A percentile compares a stretch with the other conserved stretches of the same genome.
phyloP scores from a whole-genome alignment of 169 alveolate genomes.

The Cystoisospora suis region DNA sequence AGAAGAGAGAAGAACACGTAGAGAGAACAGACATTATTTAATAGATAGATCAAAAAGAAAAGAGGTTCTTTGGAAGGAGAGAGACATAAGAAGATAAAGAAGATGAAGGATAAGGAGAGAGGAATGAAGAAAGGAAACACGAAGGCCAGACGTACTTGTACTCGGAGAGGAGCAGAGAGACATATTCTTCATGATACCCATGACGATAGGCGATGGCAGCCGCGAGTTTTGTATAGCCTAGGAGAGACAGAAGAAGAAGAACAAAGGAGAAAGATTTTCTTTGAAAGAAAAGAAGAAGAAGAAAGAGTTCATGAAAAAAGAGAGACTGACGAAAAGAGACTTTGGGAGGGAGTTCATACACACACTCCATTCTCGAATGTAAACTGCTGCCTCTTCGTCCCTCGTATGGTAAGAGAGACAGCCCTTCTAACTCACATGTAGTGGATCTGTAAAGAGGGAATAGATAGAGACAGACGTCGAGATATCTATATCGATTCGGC shows the following conservation, averaged over 20 bases:
- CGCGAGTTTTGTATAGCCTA: slow-evolving; percentile 62
- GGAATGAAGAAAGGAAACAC: background rate
- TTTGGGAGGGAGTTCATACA: background rate
- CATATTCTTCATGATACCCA: slow-evolving; percentile 59
- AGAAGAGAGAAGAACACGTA: background rate
- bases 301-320: background rate
- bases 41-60: too few species aligned
- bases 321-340: background rate
- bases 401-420: background rate
- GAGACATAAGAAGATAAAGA: too few species aligned
- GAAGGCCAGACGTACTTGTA: background rate
- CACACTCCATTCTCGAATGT: background rate
- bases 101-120: background rate
- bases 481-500: too few species aligned
- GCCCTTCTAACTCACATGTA: background rate
- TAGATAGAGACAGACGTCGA: too few species aligned
- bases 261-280: background rate
- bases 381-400: background rate
- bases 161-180: slow-evolving; percentile 50
- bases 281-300: background rate
- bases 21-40: too few species aligned
- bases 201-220: slow-evolving; percentile 59
- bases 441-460: too few species aligned
- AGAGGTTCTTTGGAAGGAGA: too few species aligned
- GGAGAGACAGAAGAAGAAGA: background rate